Evolutionary conservation across 108 stramenopile species (phyloP).

Genomic region (Hondaea fermentalgiana): DNA sequence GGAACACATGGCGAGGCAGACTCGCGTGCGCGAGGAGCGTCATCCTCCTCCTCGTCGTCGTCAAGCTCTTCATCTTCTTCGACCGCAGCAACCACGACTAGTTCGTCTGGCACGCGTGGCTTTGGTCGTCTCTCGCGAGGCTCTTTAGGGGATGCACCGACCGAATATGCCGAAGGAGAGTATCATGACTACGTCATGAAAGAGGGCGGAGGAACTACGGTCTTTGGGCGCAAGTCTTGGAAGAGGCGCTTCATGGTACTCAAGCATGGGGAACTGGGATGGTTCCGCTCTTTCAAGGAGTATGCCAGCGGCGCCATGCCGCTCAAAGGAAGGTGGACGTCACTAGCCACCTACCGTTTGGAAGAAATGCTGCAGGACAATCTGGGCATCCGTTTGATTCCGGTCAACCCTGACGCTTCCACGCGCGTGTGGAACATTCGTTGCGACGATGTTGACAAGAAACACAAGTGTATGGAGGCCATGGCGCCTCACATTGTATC

Average conservation of each 20-base stretch:
- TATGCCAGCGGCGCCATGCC: not conserved
- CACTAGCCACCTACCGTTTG: not conserved
- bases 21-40: not conserved
- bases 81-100: not conserved
- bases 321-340: not conserved
- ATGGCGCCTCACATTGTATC: not conserved
- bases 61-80: not conserved
- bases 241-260: not conserved
- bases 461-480: not conserved
- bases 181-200: not conserved
- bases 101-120: not conserved
- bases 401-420: not conserved
- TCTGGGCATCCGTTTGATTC: not conserved
- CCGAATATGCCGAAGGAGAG: not conserved
- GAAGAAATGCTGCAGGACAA: not conserved
- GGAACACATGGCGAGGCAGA: not conserved
- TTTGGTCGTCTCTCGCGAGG: not conserved
- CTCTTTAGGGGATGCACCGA: not conserved
- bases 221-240: not conserved
- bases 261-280: not conserved
- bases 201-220: not conserved
- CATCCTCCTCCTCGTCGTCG: not conserved
- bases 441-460: not conserved
- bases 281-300: slow-evolving; percentile 5
- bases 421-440: not conserved